Evolutionary conservation across 2,329 filamentous ascomycete species (phyloP), one percentile per base, ranked within the genome.

Genomic region (Fusarium avenaceum): DNA sequence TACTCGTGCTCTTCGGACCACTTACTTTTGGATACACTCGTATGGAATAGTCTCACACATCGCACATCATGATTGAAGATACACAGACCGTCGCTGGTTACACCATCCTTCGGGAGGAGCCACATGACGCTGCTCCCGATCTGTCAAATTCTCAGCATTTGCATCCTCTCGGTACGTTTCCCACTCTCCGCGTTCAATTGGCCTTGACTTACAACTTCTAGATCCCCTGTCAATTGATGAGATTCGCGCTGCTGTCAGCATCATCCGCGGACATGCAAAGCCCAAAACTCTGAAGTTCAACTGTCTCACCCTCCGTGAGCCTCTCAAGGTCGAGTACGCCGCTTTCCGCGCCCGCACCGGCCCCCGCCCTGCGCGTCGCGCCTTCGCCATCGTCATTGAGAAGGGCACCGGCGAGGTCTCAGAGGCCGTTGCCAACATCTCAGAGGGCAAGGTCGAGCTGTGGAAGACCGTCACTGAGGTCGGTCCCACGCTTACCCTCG

Each of bases 401-500:
- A 74, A 74, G 66, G 81, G 76, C 63, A 75, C 61, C 3, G 54
- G 71, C 8, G 67, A 77, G 82, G 63, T 83, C 81, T 71, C 79
- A 83, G 74, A 89, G 83, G 78, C 86, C 79, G 9, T 87, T 84
- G 82, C 82, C 79, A 75, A 83, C 77, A 40, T 86, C 77, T 74
- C 77, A 71, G 72, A 79, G 73, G 71, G 76, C 72, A 33, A 67
- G 74, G 73, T 79, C 75, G 76, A 86, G 79, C 62, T 79, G 69
- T 72, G 81, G 70, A 87, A 86, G 62, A 80, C 83, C 52, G 76
- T 84, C 43, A 68, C 72, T 22, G 79, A 85, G 39, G 82, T 85
- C 24, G 81, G 80, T 48, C 83, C 83, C 2, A 84, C 81, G 4
- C 72, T 94, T 71, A 94, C 92, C 0, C 92, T 94, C 85, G 91